Percentiles rank a stretch among this genome's conserved stretches.
phyloP scores from a whole-genome alignment of 176 grass and related monocot genomes.

The Cenchrus americanus region DNA sequence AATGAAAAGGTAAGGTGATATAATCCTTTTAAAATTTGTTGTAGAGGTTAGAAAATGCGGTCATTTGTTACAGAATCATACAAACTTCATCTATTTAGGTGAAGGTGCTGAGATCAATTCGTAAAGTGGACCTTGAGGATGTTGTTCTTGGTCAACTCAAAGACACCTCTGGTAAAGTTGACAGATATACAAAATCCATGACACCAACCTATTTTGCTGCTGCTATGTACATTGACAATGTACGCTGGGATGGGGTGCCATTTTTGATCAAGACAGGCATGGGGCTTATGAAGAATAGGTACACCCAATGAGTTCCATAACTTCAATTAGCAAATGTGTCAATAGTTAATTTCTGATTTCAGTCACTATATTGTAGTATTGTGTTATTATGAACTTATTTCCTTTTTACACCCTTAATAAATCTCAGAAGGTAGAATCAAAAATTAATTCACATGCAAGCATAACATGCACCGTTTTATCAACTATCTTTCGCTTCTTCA shows the following conservation, averaged over 20 bases:
- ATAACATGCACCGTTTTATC: background rate
- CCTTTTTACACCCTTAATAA: background rate
- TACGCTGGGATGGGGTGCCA: constrained; percentile 93
- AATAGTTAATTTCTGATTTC: constrained; percentile 23
- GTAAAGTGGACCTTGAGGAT: constrained; percentile 78
- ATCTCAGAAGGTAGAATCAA: constrained; percentile 18
- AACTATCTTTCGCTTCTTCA: constrained; percentile 12
- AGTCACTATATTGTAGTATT: background rate
- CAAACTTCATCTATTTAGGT: constrained; percentile 51
- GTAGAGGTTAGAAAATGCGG: constrained; percentile 25
- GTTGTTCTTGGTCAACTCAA: constrained; percentile 91
- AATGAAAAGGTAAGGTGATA: constrained; percentile 84
- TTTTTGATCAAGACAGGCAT: constrained; percentile 95
- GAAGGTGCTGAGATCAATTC: constrained; percentile 90
- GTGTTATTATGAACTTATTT: background rate
- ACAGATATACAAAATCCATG: constrained; percentile 80
- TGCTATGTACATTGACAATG: constrained; percentile 92
- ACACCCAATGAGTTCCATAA: constrained; percentile 18
- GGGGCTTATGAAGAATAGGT: constrained; percentile 90
- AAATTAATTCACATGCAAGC: constrained; percentile 14
- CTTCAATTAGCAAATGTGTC: background rate
- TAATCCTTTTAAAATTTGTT: background rate
- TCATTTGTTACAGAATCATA: background rate
- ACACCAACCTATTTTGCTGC: constrained; percentile 90
- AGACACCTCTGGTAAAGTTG: constrained; percentile 55